phyloP scores from a whole-genome alignment of 2,329 filamentous ascomycete species.

The Lachnellula hyalina region DNA sequence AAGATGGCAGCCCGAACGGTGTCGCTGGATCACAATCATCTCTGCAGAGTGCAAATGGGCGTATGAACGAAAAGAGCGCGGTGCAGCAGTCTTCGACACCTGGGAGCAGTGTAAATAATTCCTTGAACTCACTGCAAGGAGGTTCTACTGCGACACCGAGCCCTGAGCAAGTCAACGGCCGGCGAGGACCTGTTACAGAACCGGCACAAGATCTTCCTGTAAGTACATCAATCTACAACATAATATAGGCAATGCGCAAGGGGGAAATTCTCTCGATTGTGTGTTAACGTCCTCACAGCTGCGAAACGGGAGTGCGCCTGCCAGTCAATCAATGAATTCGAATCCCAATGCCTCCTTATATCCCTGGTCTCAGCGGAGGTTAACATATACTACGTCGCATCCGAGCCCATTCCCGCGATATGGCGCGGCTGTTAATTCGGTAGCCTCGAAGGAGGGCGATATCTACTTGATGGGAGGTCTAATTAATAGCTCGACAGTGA shows the following conservation, averaged over 20 bases:
- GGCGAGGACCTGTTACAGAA: slow-evolving; percentile 46
- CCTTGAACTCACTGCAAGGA: slow-evolving; percentile 63
- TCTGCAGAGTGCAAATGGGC: slow-evolving; percentile 43
- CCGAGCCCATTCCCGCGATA: slow-evolving; percentile 92
- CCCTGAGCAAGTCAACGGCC: slow-evolving; percentile 44
- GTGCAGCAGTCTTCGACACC: slow-evolving; percentile 63
- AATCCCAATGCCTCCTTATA: slow-evolving; percentile 77
- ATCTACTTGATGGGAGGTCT: slow-evolving; percentile 97
- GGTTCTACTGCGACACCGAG: slow-evolving; percentile 25
- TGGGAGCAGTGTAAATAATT: slow-evolving; percentile 39
- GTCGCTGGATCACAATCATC: slow-evolving; percentile 38
- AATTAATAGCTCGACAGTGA: slow-evolving; percentile 91
- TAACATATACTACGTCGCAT: slow-evolving; percentile 79
- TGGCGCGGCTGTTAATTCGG: slow-evolving; percentile 89
- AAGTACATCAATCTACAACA: slow-evolving; percentile 25
- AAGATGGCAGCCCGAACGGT: slow-evolving; percentile 20
- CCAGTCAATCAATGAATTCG: slow-evolving; percentile 30
- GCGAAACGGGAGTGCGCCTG: slow-evolving; percentile 44
- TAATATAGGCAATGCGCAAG: slow-evolving; percentile 3
- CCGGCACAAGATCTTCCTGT: slow-evolving; percentile 35
- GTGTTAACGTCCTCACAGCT: slow-evolving; percentile 35
- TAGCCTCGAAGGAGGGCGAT: slow-evolving; percentile 91
- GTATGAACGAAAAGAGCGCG: slow-evolving; percentile 46
- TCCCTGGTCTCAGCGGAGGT: slow-evolving; percentile 86
- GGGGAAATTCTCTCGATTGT: background rate